A percentile compares a stretch with the other conserved stretches of the same genome.
Evolutionary conservation across 352 stramenopile genomes (phyloP).

Genomic region (Phytophthora pisi): DNA sequence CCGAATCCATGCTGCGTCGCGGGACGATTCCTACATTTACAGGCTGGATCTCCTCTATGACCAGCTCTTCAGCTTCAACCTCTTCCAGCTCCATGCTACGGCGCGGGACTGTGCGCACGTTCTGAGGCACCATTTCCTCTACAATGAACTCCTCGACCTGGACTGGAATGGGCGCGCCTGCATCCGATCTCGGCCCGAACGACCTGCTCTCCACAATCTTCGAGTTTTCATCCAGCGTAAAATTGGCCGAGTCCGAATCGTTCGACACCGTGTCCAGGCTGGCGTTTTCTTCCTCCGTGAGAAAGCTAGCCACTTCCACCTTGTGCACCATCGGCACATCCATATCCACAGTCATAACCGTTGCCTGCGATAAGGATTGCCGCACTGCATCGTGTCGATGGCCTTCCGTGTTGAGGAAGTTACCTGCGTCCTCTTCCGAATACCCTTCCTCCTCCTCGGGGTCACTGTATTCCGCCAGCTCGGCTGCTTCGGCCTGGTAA

Average conservation of each 20-base stretch:
- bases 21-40: conserved; percentile 28
- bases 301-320: conserved; percentile 57
- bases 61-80: conserved; percentile 31
- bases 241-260: conserved; percentile 43
- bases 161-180: conserved; percentile 22
- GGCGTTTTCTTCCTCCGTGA: conserved; percentile 51
- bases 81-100: conserved; percentile 34
- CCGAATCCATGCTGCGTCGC: conserved; percentile 19
- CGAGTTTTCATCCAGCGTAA: conserved; percentile 53
- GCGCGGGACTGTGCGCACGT: conserved; percentile 26
- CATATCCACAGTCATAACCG: conserved; percentile 32
- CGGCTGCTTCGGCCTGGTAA: conserved; percentile 40
- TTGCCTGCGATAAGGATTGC: conserved; percentile 31
- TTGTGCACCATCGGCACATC: conserved; percentile 40
- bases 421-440: conserved; percentile 32
- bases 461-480: conserved; percentile 42
- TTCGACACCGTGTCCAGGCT: conserved; percentile 37
- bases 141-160: conserved; percentile 55
- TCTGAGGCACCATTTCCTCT: conserved; percentile 56
- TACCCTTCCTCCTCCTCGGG: conserved; percentile 24
- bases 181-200: conserved; percentile 19
- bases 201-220: conserved; percentile 48
- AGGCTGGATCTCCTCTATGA: conserved; percentile 38
- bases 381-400: conserved; percentile 16
- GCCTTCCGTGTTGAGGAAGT: conserved; percentile 43